Base-by-base conservation (phyloP, 306 rosid species). In the Medicago arabica region DNA sequence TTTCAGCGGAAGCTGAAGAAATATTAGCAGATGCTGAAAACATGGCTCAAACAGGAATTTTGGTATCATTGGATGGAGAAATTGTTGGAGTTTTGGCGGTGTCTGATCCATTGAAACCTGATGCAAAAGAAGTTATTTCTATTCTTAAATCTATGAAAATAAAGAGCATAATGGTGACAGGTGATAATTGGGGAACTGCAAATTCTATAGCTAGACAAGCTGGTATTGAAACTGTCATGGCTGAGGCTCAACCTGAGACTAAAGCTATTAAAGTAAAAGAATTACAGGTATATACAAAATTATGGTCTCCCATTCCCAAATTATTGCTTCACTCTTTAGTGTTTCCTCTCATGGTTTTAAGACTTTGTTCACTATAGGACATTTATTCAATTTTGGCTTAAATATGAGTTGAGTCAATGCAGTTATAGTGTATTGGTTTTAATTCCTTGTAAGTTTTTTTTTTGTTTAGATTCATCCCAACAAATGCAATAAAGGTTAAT, bases 131-230 rank as follows among this genome's bases (percentile, higher is more conserved):
- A 83, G 87, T 87, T 13, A 72, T 93, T 67, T 86, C 96, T n/a
- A 87, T 93, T 71, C 91, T 93, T 2, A 93, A 82, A 50, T 83
- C 92, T 25, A 93, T 93, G 98, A 82, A 87, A 55, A 83, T 90
- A 25, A 78, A 55, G 80, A 87, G 92, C 85, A 86, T 93, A 62
- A 86, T 93, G 92, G 90, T 90, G 64, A 93, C 98, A 4, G 98
- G 98, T 46, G 96, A 93, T 84, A 93, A 90, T 10, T 88, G 92
- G 96, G 98, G 98, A 10, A 93, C 98, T 16, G 98, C 96, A 53
- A 87, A 92, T 59, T 90, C 98, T 68, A 89, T 90, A 53, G 96
- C 94, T 39, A 83, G 76, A 59, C 92, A 93, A 86, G 89, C 85
- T 67, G 94, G 90, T 19, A 89, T 93, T 50, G 94, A 90, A 62